Evolutionary conservation across 2,329 filamentous ascomycete species (phyloP), one percentile per base, ranked within the genome.

Genomic region (Ophiosphaerella narmari): DNA sequence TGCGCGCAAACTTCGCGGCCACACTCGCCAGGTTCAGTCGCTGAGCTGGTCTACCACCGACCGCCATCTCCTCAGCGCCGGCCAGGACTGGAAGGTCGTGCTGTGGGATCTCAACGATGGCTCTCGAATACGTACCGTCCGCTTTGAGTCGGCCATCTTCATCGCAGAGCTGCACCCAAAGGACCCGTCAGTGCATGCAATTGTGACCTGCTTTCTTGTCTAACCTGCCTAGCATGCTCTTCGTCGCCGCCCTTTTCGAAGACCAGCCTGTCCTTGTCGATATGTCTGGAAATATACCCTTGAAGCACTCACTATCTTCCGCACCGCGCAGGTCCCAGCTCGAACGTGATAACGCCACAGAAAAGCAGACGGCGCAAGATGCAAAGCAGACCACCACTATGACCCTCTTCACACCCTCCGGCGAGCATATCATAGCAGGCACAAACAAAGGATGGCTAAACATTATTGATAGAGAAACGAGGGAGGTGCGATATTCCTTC

Each of bases 361-460:
- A 95, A 66, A 97, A 96, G 71, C 89, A 93, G 70, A 86, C 87
- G 1, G 91, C 91, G 40, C 90, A 96, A 68, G 93, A 97, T 68
- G 90, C 91, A 11, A 97, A 96, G 70, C 91, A 97, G 72, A 91
- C 91, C 70, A 97, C 94, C 0, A 97, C 93, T 4, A 91, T 91
- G 21, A 90, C 91, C 1, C 86, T 96, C 31, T 99, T 95, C 78
- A 93, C 91, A 0, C 83, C 86, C 1, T 83, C 86, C 0, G 94
- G 94, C 42, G 87, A 92, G 39, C 90, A 97, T 73, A 91, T 99
- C 54, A 83, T 99, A 31, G 86, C 91, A 1, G 95, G 91, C 34
- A 99, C 94, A 4, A 97, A 88, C 62, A 97, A 97, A 74, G 94
- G 94, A 48, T 96, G 91, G 81, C 81, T 99, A 52, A 99, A 99